A percentile compares a stretch with the other conserved stretches of the same genome.
Evolutionary conservation across 306 rosid species (phyloP).

Genomic region (Comarum palustre): DNA sequence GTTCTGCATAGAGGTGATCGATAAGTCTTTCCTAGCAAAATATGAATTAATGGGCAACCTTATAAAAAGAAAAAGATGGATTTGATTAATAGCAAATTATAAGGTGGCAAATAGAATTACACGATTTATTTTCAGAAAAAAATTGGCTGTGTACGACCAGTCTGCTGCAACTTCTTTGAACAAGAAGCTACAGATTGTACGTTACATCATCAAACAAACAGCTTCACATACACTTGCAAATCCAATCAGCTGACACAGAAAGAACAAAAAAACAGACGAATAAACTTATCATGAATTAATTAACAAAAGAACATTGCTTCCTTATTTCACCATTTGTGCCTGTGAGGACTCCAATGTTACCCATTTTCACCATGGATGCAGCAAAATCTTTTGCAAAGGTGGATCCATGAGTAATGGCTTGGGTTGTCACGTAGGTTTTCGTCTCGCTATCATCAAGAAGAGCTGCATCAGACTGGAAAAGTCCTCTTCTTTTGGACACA

Average conservation of each 20-base stretch:
- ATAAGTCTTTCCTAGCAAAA: no score
- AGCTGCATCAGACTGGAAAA: constrained; percentile 46
- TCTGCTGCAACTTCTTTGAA: no score
- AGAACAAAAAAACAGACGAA: not conserved
- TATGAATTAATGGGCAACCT: no score
- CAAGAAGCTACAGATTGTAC: no score
- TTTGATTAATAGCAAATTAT: no score
- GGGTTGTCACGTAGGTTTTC: constrained; percentile 22
- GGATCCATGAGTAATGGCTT: constrained; percentile 22
- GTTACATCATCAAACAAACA: not conserved
- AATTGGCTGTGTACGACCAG: no score
- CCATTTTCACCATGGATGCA: constrained; percentile 37
- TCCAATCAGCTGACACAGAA: not conserved
- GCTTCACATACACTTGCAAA: not conserved
- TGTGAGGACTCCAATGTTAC: constrained; percentile 39
- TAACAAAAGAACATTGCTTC: constrained; percentile 27
- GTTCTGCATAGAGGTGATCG: no score
- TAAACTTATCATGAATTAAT: constrained; percentile 13
- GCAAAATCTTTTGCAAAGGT: constrained; percentile 37
- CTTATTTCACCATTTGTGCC: constrained; percentile 36
- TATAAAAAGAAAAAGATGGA: no score
- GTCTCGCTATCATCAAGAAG: constrained; percentile 36
- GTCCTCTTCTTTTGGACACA: constrained; percentile 39
- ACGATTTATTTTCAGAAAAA: no score
- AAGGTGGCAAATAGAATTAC: no score